Base-by-base conservation (phyloP, 2,329 filamentous ascomycete genomes). In the Diaporthe australafricana region DNA sequence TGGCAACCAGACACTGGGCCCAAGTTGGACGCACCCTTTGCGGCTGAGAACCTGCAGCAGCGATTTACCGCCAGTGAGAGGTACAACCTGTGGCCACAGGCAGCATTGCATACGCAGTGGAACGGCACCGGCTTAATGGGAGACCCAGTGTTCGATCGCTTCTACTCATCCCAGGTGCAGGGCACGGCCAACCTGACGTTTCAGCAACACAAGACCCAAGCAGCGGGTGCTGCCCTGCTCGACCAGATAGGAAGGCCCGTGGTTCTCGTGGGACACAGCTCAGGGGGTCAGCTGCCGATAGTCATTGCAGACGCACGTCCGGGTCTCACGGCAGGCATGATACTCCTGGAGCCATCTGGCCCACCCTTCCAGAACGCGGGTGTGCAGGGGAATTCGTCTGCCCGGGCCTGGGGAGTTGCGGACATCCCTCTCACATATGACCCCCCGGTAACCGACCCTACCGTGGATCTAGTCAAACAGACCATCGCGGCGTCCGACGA, bases 361-460 rank as follows among this genome's bases (percentile, higher is more conserved):
- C 85, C 86, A 14, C 86, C 85, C 0, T 88, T 88, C 75, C 79
- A 75, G 32, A 83, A 87, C 17, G 80, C 76, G 27, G 76, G 74
- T 0, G 73, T 80, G 1, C 60, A 65, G 30, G 60, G 60, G 12
- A 65, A 38, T n/a, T 2, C 7, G 22, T 20, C 60, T 45, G 77
- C 80, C 3, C 78, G 82, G 2, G 75, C 80, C 0, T 89, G 82
- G 76, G 88, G 87, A 1, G 73, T 89, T 7, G 83, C 86, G 7
- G 82, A 86, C 55, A 82, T 86, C n/a, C 83, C 86, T 0, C 72
- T 90, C 20, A 83, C 81, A 0, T 89, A 87, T 75, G 78, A 78
- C 1, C 87, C 87, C 14, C 76, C 82, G 0, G 81, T 87, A 12
- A 73, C 72, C 0, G 77, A 85, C 71, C 79, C 82, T 1, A 65